These are phyloP conservation scores for Epithemia pelagica DNA, from an alignment of 108 stramenopile genomes.

Conservation along the genomic window DNA sequence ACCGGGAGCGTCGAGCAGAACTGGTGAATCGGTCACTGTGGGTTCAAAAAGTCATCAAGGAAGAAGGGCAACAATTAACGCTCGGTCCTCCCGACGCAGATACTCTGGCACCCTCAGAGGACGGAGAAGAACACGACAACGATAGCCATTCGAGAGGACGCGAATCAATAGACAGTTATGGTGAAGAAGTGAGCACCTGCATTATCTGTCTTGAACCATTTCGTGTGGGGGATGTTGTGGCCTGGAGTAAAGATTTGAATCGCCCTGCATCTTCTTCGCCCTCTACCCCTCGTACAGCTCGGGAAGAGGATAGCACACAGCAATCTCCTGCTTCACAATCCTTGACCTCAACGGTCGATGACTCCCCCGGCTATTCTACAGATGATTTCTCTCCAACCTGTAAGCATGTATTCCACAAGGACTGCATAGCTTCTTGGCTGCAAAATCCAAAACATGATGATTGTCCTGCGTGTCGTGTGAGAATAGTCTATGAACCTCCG, in stretches of 20 bases:
- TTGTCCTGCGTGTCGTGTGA: constrained; percentile 29
- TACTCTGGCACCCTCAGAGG: neutral
- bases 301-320: too few species aligned
- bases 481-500: neutral
- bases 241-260: constrained; percentile 10
- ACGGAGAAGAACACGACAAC: neutral
- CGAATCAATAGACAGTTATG: neutral
- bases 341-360: too few species aligned
- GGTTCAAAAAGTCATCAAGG: neutral
- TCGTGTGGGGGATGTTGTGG: constrained; percentile 22
- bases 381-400: constrained; percentile 11
- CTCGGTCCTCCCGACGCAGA: neutral
- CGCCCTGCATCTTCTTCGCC: neutral
- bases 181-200: constrained; percentile 25
- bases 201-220: constrained; percentile 34
- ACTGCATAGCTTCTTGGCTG: constrained; percentile 28
- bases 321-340: too few species aligned
- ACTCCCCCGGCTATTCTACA: neutral
- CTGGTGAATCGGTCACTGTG: neutral
- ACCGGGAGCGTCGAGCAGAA: neutral
- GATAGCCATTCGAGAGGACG: neutral
- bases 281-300: neutral
- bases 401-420: constrained; percentile 29
- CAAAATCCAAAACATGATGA: constrained; percentile 27
- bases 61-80: neutral